phyloP scores from a whole-genome alignment of 2,329 filamentous ascomycete species.

The Ophiostoma populinum region DNA sequence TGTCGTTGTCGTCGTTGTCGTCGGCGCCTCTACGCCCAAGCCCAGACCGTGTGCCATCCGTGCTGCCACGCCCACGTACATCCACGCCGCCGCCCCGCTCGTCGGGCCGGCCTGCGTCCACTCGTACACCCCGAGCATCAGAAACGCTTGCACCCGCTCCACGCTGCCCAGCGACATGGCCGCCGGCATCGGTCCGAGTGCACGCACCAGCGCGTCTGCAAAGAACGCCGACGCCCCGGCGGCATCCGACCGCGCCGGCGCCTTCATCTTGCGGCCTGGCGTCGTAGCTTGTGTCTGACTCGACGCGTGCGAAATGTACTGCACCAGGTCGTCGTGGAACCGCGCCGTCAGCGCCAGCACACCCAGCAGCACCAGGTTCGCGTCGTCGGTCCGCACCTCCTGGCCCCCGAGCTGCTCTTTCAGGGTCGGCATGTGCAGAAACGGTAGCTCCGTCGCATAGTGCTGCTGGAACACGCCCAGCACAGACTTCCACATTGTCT shows the following conservation, averaged over 20 bases:
- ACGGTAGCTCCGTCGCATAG: slow-evolving; percentile 55
- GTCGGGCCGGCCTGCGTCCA: slow-evolving; percentile 43
- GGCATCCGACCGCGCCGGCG: no score
- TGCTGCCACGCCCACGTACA: slow-evolving; percentile 47
- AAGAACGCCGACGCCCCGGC: slow-evolving; percentile 46
- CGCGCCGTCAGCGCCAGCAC: slow-evolving; percentile 52
- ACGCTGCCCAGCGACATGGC: slow-evolving; percentile 36
- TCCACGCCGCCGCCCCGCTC: slow-evolving; percentile 44
- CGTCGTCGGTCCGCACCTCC: slow-evolving; percentile 14
- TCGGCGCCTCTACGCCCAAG: slow-evolving; percentile 37
- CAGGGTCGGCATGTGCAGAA: slow-evolving; percentile 50
- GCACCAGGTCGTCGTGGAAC: slow-evolving; percentile 44
- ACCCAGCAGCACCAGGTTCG: slow-evolving; percentile 43
- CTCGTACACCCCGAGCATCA: slow-evolving; percentile 57
- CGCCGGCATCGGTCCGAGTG: slow-evolving; percentile 28
- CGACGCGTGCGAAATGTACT: slow-evolving; percentile 29
- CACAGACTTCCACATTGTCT: slow-evolving; percentile 49
- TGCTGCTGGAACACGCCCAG: slow-evolving; percentile 55
- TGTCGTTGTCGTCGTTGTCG: no score
- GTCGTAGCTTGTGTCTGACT: slow-evolving; percentile 16
- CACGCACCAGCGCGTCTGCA: slow-evolving; percentile 37
- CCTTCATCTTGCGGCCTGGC: no score
- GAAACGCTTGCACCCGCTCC: slow-evolving; percentile 46
- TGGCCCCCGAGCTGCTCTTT: slow-evolving; percentile 29
- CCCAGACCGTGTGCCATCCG: slow-evolving; percentile 45